phyloP scores from a whole-genome alignment of 2,329 filamentous ascomycete genomes.

The Dothiorella sarmentorum region DNA sequence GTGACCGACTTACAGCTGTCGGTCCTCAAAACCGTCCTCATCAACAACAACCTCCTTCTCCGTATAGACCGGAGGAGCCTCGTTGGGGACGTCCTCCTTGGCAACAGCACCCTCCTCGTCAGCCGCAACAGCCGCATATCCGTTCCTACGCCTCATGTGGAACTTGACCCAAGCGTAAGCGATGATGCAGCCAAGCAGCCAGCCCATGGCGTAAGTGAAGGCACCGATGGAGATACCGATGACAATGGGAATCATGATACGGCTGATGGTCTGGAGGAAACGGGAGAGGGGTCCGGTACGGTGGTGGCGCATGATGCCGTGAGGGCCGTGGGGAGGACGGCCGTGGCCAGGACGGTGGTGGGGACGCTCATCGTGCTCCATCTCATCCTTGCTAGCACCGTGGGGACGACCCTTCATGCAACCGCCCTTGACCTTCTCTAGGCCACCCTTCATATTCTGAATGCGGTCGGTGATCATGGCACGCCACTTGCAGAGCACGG shows the following conservation, averaged over 20 bases:
- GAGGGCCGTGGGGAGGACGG: conserved; percentile 26
- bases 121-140: conserved; percentile 32
- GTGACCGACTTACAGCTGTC: neutral
- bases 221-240: conserved; percentile 68
- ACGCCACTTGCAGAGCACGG: conserved; percentile 43
- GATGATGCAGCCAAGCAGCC: conserved; percentile 61
- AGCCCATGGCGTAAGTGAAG: conserved; percentile 63
- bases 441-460: conserved; percentile 32
- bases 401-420: conserved; percentile 18
- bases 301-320: conserved; percentile 27
- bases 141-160: conserved; percentile 23
- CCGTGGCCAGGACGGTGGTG: conserved; percentile 25
- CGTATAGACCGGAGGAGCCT: conserved; percentile 39
- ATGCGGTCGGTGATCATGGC: conserved; percentile 31
- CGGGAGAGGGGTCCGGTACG: conserved; percentile 34
- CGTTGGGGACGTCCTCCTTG: conserved; percentile 33
- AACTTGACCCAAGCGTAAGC: conserved; percentile 58
- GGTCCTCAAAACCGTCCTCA: conserved; percentile 13
- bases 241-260: conserved; percentile 62
- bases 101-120: conserved; percentile 23
- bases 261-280: conserved; percentile 51
- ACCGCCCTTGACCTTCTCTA: conserved; percentile 25
- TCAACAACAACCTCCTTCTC: conserved; percentile 34
- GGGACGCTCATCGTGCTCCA: conserved; percentile 16
- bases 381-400: neutral